These are phyloP conservation scores for Xerocomus spinulosus DNA, from an alignment of 768 basidiomycete genomes.

Conservation along the genomic window DNA sequence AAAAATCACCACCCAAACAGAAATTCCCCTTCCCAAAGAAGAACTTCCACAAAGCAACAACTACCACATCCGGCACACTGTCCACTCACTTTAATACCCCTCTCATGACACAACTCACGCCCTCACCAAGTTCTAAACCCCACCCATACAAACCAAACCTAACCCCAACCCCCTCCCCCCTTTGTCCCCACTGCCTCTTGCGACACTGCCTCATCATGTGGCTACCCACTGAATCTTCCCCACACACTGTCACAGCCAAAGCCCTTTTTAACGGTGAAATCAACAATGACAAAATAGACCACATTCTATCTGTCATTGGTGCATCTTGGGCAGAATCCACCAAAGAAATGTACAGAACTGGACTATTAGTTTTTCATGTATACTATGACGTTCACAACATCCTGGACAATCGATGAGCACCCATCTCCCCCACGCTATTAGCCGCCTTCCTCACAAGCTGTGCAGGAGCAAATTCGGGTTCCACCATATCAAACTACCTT, in stretches of 20 bases:
- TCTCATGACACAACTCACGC: too few species aligned
- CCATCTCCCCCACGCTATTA: conserved; percentile 24
- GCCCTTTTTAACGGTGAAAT: too few species aligned
- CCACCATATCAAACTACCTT: conserved; percentile 37
- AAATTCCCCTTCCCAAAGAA: too few species aligned
- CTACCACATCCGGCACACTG: too few species aligned
- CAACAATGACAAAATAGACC: too few species aligned
- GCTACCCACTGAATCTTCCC: too few species aligned
- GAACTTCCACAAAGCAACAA: too few species aligned
- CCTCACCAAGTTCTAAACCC: too few species aligned
- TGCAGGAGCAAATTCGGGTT: too few species aligned
- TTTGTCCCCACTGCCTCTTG: background rate
- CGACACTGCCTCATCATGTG: background rate
- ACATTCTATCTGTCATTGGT: too few species aligned
- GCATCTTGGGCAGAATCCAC: conserved; percentile 31
- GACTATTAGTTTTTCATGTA: conserved; percentile 36
- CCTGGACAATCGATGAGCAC: conserved; percentile 32
- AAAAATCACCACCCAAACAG: too few species aligned
- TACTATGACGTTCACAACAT: conserved; percentile 36
- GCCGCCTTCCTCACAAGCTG: conserved; percentile 28
- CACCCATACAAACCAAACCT: background rate
- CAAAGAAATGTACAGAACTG: conserved; percentile 33
- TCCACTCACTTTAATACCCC: background rate
- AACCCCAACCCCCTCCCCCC: background rate
- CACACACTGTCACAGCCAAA: too few species aligned